These are phyloP conservation scores for Kodamaea hsintzibuensis DNA, from an alignment of 805 yeast genomes.

Conservation along the genomic window DNA sequence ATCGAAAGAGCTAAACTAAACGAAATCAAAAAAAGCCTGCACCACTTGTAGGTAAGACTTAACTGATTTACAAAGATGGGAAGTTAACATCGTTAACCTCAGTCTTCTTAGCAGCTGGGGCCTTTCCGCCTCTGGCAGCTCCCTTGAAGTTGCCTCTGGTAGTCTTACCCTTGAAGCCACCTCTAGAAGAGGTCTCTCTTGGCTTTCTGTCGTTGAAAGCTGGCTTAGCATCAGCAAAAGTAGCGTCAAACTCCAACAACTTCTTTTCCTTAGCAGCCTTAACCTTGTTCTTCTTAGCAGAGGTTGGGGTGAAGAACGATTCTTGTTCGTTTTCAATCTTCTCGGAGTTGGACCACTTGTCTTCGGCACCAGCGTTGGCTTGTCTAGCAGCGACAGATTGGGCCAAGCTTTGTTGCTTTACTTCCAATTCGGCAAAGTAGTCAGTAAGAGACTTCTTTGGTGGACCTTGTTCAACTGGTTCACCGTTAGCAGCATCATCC, in stretches of 20 bases:
- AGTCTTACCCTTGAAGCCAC: constrained; percentile 14
- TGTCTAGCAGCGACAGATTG: constrained; percentile 40
- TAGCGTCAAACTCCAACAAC: constrained; percentile 71
- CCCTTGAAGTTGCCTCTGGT: constrained; percentile 27
- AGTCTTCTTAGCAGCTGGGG: constrained; percentile 33
- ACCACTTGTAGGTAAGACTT: background rate
- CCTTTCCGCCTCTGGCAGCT: constrained; percentile 28
- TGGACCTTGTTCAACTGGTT: constrained; percentile 40
- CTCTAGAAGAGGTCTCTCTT: constrained; percentile 8
- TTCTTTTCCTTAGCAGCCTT: constrained; percentile 84
- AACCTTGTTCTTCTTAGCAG: constrained; percentile 64
- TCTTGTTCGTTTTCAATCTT: constrained; percentile 66
- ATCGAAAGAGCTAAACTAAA: constrained; percentile 4
- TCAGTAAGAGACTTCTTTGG: constrained; percentile 76
- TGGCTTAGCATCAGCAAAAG: constrained; percentile 61
- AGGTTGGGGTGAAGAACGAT: constrained; percentile 58
- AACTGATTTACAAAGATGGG: constrained; percentile 56
- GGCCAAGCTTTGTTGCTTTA: constrained; percentile 41
- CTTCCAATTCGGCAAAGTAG: constrained; percentile 71
- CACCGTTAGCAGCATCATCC: constrained; percentile 42
- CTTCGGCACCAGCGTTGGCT: constrained; percentile 59
- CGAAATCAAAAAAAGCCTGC: constrained; percentile 7
- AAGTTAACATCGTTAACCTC: constrained; percentile 61
- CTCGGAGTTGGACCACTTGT: constrained; percentile 55
- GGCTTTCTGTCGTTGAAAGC: constrained; percentile 24